phyloP scores from a whole-genome alignment of 2,329 filamentous ascomycete genomes.

The Aspergillus aculeatinus region DNA sequence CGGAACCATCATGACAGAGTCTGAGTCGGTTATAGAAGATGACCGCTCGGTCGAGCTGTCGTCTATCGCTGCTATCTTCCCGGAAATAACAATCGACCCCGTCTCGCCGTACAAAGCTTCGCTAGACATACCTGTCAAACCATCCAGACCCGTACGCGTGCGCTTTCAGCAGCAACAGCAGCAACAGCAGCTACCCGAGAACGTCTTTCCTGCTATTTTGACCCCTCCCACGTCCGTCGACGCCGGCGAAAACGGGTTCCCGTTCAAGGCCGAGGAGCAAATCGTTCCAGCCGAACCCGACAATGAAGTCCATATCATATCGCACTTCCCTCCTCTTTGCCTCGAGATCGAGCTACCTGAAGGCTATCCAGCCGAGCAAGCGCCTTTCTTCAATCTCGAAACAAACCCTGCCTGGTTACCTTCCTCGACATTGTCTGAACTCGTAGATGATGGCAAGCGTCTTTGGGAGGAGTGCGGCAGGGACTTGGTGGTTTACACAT shows the following conservation, averaged over 20 bases:
- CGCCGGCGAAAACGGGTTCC: slow-evolving; percentile 22
- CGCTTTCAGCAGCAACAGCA: slow-evolving; percentile 40
- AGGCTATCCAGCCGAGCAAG: slow-evolving; percentile 54
- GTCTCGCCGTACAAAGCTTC: slow-evolving; percentile 49
- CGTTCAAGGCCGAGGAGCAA: slow-evolving; percentile 21
- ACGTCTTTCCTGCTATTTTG: slow-evolving; percentile 33
- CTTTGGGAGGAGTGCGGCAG: slow-evolving; percentile 62
- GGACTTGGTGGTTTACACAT: slow-evolving; percentile 58
- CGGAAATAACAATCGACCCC: slow-evolving; percentile 56
- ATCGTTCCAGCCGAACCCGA: slow-evolving; percentile 13
- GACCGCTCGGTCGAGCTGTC: slow-evolving; percentile 61
- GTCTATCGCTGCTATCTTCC: slow-evolving; percentile 61
- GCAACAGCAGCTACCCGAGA: slow-evolving; percentile 32
- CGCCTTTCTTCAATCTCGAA: slow-evolving; percentile 52
- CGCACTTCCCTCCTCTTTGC: slow-evolving; percentile 57
- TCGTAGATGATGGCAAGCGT: slow-evolving; percentile 48
- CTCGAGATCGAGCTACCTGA: slow-evolving; percentile 54
- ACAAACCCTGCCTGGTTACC: slow-evolving; percentile 57
- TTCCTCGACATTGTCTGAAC: slow-evolving; percentile 40
- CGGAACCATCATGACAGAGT: slow-evolving; percentile 37
- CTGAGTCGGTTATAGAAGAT: slow-evolving; percentile 44
- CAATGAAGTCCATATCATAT: slow-evolving; percentile 48
- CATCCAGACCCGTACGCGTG: slow-evolving; percentile 52
- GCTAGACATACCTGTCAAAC: slow-evolving; percentile 57
- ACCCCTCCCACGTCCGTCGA: slow-evolving; percentile 46